Base-by-base conservation (phyloP, 768 basidiomycete genomes). In the Daedalea quercina region DNA sequence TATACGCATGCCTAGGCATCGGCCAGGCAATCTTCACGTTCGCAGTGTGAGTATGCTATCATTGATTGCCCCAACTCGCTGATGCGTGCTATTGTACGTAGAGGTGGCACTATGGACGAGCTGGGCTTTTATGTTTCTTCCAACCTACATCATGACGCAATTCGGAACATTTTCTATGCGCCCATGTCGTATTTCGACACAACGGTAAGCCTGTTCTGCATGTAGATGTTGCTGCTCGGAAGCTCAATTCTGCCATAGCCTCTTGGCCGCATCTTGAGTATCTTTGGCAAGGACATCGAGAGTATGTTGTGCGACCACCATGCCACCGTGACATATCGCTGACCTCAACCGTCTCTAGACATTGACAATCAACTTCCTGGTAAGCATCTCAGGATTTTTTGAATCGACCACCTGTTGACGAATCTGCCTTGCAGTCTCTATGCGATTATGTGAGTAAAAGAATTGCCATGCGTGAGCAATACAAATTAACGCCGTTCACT, bases 141-240 rank as follows among this genome's bases (percentile, higher is more conserved):
- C 54, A 83, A 81, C 54, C 67, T 90, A 2, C 85, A 90, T 61
- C 72, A 76, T 46, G 63, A 72, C 43, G 77, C 82, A 0, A 70
- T 85, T 23, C 65, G 66, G 23, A 77, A 80, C 49, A 74, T 86
- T 23, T 81, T 86, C 61, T 76, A 79, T 63, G 85, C 87, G 0
- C 86, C 86, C 0, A 87, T 86, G 82, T 75, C 79, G 1, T 88
- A 87, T 68, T 90, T 89, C 58, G 88, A 90, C 64, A 84, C 77
- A 1, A 83, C 82, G 17, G 79, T 78, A 56, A 57, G 65, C 51
- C 4, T 3, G 13, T 9, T 6, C 28, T 31, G n/a, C n/a, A n/a
- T 31, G 28, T 11, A 31, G 11, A 6, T 31, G 11, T 6, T 11
- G 28, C n/a, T 31, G 28, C 20, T 1, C 8, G 7, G 8, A 6